Base-by-base conservation (phyloP, 768 basidiomycete genomes). In the Russula dissimulans region DNA sequence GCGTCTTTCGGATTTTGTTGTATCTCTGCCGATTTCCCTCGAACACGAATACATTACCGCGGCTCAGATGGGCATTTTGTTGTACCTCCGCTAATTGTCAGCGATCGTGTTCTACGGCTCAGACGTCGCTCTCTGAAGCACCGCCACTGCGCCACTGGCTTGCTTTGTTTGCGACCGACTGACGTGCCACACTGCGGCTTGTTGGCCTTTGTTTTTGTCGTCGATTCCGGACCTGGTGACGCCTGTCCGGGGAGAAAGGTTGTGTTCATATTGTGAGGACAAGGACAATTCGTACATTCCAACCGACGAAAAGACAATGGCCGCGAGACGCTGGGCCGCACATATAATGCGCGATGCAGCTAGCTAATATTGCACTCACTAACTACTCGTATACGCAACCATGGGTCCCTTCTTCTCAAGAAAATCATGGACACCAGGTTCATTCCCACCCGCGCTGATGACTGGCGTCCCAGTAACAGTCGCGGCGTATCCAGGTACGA, bases 31-130 rank as follows among this genome's bases (percentile, higher is more conserved):
- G 2, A 26, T 26, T 26, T 1, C 2, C 22, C 22, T 26, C 22
- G 22, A 26, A 26, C 22, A 26, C 22, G 22, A 26, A 26, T 2
- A 26, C 22, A 26, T 26, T 26, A 26, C 22, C 22, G 22, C 22
- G 22, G 22, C 22, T 26, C 22, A 2, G 22, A 26, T 26, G 22
- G 22, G 22, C 22, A 26, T 26, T 26, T 38, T 38, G 7, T 12
- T 43, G 43, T 18, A 42, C 31, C 32, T 44, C 49, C 49, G 49
- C 57, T 51, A 51, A 43, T 36, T 51, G 57, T 58, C 42, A 51
- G 49, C 42, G 49, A 58, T 50, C 32, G 22, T 43, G 49, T 48
- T 26, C 12, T 38, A 14, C 32, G 39, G 17, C 22, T 10, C 29
- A 32, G 42, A 54, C 43, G 43, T 18, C 22, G 2, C 39, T 18